Evolutionary conservation across 73 alveolate genomes (phyloP), one percentile per base, ranked within the genome.

Genomic region (Paramecium pentaurelia): DNA sequence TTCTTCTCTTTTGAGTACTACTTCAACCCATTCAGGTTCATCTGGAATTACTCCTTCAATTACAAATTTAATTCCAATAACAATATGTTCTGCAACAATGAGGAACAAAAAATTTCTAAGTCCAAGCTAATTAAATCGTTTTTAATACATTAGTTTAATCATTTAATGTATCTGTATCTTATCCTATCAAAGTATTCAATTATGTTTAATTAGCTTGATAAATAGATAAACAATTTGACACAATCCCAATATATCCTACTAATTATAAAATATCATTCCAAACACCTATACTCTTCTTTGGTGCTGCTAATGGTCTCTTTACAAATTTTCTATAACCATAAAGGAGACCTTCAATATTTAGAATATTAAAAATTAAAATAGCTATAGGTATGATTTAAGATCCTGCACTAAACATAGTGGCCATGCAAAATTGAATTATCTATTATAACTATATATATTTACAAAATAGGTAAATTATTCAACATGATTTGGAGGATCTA

Each of bases 401-500:
- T 3, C 84, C 47, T 28, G 84, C 84, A 64, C 45, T 64, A 64
- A 64, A 64, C 47, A 64, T 64, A 64, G 84, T 64, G 28, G 47
- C 84, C 47, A 64, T 27, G 22, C 84, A 64, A 34, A 64, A 64
- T 25, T 64, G 45, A 64, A n/a, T 64, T 18, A 64, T 64, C 84
- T 64, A 64, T 11, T 9, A 12, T 64, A 64, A 22, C 0, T 54
- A 64, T 64, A 8, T 28, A 11, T 27, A 28, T 64, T 32, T 64
- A 64, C 47, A 64, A 64, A 64, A 34, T 14, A 64, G 12, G 84
- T 64, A 34, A 64, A 64, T 34, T 64, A 25, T 64, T 64, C 84
- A 32, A 64, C 84, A 64, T 64, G 84, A 64, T 64, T 64, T 64
- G 45, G 84, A 32, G 84, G 49, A 64, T 64, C 47, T 28, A 64